Base-by-base conservation (phyloP, 169 alveolate species). In the Besnoitia besnoiti region DNA sequence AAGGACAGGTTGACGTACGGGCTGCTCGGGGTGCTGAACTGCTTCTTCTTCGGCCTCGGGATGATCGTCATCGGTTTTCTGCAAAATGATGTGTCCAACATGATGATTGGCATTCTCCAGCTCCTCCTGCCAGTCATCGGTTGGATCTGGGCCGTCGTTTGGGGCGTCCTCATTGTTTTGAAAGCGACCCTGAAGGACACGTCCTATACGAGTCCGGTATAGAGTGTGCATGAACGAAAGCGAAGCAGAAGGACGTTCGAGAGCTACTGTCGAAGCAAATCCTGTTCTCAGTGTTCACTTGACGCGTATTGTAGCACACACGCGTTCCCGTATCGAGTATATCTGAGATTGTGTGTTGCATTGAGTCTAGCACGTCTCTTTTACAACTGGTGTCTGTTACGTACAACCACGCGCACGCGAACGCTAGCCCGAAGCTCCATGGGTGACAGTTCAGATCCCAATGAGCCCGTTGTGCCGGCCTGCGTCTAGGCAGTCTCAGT, bases 121-220 rank as follows among this genome's bases (percentile, higher is more conserved):
- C 89, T 93, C 33, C 67, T 90, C 33, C 73, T 93, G 24, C 95
- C 94, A 30, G 88, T 93, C 73, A 93, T 93, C 16, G 95, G 95
- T 33, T 93, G 94, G 94, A 14, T 93, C 73, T 93, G 95, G 95
- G 94, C 93, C 8, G n/a, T 93, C 46, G 85, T 93, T 27, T 93
- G 95, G 95, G 95, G 95, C 27, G 77, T 93, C 90, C 76, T 91
- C 51, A 93, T 93, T 12, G 76, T 93, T 24, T 33, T 85, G 33
- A 85, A 85, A 21, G 50, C 87, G 16, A 27, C 40, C 0, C 40
- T 77, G 40, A 73, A 37, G n/a, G 82, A 73, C 47, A 73, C 82
- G 30, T 1, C 5, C 12, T 55, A 55, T 16, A 19, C 67, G 4
- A 55, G 30, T 16, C 67, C 67, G 27, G 67, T 55, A n/a, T 55